Conservation (phyloP, 257 asterid genomes). For the Nicotiana sylvestris region DNA sequence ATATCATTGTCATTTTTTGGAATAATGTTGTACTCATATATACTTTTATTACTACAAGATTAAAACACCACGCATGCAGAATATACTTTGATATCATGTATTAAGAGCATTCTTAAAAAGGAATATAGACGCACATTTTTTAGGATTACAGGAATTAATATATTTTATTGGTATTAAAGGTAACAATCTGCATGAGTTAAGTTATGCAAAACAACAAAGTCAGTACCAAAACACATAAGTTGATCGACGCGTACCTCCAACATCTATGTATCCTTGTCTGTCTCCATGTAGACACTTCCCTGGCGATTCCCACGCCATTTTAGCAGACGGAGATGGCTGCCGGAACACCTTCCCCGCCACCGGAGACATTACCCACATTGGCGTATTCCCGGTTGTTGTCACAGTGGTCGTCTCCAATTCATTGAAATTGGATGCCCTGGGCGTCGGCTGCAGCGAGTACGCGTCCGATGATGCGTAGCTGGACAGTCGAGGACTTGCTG, state of each 20-base stretch:
- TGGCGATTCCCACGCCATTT: constrained; percentile 52
- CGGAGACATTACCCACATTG: constrained; percentile 28
- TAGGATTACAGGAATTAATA: neutral
- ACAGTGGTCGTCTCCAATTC: constrained; percentile 34
- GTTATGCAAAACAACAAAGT: neutral
- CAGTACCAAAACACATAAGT: neutral
- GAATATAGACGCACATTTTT: neutral
- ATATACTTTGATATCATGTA: neutral
- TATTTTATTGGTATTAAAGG: neutral
- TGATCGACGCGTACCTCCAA: constrained; percentile 44
- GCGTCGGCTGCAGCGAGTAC: constrained; percentile 72
- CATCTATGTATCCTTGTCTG: constrained; percentile 14
- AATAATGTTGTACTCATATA: neutral
- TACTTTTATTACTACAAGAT: neutral
- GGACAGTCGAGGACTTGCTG: constrained; percentile 53
- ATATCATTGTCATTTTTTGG: neutral
- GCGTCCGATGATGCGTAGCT: constrained; percentile 67
- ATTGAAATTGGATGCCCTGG: constrained; percentile 54
- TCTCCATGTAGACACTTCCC: constrained; percentile 13
- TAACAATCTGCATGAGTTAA: neutral
- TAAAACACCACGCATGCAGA: neutral
- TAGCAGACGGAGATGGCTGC: constrained; percentile 48
- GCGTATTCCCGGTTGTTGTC: constrained; percentile 29
- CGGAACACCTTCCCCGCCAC: constrained; percentile 28
- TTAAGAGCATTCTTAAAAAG: neutral